These are phyloP conservation scores for Ophiognomonia clavigignenti-juglandacearum DNA, from an alignment of 2,329 filamentous ascomycete species.

Conservation along the genomic window DNA sequence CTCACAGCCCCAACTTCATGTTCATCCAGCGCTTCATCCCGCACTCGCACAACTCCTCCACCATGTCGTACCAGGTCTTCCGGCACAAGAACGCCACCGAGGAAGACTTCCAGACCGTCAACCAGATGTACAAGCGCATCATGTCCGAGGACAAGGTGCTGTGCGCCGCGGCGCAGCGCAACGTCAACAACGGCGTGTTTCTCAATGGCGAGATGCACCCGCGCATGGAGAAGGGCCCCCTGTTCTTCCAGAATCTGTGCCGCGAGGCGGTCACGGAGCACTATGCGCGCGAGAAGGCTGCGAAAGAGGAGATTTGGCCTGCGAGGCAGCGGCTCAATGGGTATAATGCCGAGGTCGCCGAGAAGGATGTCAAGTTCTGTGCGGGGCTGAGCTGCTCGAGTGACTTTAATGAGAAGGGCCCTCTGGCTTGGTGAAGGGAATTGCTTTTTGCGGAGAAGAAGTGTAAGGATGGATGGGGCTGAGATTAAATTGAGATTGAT, in stretches of 20 bases:
- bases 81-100: slow-evolving; percentile 56
- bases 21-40: slow-evolving; percentile 61
- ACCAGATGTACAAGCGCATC: slow-evolving; percentile 57
- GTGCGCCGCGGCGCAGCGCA: slow-evolving; percentile 54
- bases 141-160: slow-evolving; percentile 62
- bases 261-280: slow-evolving; percentile 24
- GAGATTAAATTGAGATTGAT: not conserved
- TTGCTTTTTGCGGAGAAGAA: too few relatives aligned
- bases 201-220: slow-evolving; percentile 61
- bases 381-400: slow-evolving; percentile 8
- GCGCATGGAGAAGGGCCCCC: slow-evolving; percentile 51
- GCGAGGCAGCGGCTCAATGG: slow-evolving; percentile 20
- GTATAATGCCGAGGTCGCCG: slow-evolving; percentile 4
- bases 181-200: slow-evolving; percentile 57
- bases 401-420: slow-evolving; percentile 3
- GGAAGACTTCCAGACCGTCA: slow-evolving; percentile 52
- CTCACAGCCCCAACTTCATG: slow-evolving; percentile 52
- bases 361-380: slow-evolving; percentile 4
- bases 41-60: slow-evolving; percentile 40
- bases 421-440: slow-evolving; percentile 1
- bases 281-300: slow-evolving; percentile 20
- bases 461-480: not conserved
- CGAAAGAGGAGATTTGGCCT: slow-evolving; percentile 27
- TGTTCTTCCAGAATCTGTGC: slow-evolving; percentile 37
- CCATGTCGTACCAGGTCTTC: slow-evolving; percentile 60